phyloP scores from a whole-genome alignment of 2,329 filamentous ascomycete species.

The Torrubiellomyces zombiae region DNA sequence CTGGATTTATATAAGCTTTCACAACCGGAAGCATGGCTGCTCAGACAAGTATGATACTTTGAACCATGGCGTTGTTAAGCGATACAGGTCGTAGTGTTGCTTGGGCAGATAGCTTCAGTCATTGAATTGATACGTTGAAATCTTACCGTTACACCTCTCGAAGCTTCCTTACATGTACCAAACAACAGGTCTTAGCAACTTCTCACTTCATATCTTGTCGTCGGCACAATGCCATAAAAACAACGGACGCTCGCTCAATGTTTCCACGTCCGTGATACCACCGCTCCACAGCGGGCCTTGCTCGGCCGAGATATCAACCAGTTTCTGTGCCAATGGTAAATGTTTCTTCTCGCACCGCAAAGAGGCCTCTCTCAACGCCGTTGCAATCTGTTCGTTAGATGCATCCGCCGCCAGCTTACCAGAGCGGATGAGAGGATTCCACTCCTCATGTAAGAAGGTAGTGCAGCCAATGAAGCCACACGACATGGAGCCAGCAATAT shows the following conservation, averaged over 20 bases:
- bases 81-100: too few species aligned
- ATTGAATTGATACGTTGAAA: too few species aligned
- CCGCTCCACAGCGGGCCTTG: constrained; percentile 1
- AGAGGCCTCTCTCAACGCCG: not conserved
- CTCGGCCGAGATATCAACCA: constrained; percentile 1
- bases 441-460: not conserved
- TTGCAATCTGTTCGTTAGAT: not conserved
- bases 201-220: too few species aligned
- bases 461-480: constrained; percentile 1
- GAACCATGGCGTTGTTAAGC: too few species aligned
- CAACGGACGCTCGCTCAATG: not conserved
- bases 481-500: constrained; percentile 2
- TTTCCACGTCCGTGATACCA: constrained; percentile 1
- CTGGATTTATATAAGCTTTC: too few species aligned
- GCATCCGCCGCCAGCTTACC: not conserved
- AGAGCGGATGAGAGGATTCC: not conserved
- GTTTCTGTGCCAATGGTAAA: constrained; percentile 1
- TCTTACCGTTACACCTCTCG: too few species aligned
- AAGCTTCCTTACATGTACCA: too few species aligned
- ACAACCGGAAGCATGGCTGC: too few species aligned
- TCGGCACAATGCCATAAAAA: constrained; percentile 1
- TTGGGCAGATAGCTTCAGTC: too few species aligned
- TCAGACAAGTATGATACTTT: too few species aligned
- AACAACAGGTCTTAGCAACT: too few species aligned
- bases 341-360: constrained; percentile 1